A percentile compares a stretch with the other conserved stretches of the same genome.
These are phyloP conservation scores for Nidularia pulvinata DNA, from an alignment of 768 basidiomycete genomes.

Conservation along the genomic window DNA sequence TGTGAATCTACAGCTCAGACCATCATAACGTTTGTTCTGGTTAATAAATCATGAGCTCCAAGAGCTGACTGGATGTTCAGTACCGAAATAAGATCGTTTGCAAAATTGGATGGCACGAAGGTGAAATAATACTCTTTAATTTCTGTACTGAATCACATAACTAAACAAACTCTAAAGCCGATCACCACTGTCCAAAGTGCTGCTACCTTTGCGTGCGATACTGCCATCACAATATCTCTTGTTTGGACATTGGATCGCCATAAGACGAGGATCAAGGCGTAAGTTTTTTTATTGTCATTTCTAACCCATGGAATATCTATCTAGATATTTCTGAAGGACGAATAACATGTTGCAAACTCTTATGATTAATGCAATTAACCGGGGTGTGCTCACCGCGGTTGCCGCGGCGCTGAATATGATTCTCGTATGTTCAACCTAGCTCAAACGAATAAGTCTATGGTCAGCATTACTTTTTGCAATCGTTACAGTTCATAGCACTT, in stretches of 20 bases:
- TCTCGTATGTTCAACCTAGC: constrained; percentile 5
- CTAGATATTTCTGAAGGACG: constrained; percentile 6
- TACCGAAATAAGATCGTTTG: constrained; percentile 6
- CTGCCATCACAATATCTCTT: constrained; percentile 10
- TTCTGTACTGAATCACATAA: background rate
- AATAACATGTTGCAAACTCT: constrained; percentile 13
- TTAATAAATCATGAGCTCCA: background rate
- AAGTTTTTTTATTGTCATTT: background rate
- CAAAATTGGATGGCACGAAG: constrained; percentile 4
- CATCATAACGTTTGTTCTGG: background rate
- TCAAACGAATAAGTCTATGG: background rate
- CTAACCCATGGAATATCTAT: background rate
- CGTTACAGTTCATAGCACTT: constrained; percentile 9
- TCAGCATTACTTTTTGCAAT: background rate
- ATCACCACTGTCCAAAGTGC: constrained; percentile 10
- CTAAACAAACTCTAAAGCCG: background rate
- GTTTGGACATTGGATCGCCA: constrained; percentile 6
- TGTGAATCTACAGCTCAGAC: background rate
- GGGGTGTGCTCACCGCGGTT: constrained; percentile 14
- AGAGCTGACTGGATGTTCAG: background rate
- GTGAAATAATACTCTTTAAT: background rate
- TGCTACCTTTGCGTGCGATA: constrained; percentile 9
- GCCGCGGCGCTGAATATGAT: constrained; percentile 12
- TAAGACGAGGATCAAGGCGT: constrained; percentile 7
- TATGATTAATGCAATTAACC: constrained; percentile 15